phyloP scores from a whole-genome alignment of 1,284 basidiomycete species.

The Trichosporon faecale region DNA sequence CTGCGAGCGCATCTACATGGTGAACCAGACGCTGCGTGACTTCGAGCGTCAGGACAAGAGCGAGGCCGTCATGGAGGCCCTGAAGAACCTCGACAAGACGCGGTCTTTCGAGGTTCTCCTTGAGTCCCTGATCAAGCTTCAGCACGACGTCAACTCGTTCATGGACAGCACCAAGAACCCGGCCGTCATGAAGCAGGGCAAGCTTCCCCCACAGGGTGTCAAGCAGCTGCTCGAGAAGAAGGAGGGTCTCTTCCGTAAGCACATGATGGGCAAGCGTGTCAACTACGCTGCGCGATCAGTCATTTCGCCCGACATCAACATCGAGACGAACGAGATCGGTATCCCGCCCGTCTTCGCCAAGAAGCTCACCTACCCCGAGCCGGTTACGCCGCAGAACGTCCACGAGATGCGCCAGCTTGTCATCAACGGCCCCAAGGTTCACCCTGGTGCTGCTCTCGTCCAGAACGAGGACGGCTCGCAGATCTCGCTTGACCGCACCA shows the following conservation, averaged over 20 bases:
- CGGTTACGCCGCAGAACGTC: constrained; percentile 88
- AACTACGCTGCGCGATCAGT: constrained; percentile 99
- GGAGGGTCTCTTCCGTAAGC: constrained; percentile 95
- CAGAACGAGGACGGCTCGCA: constrained; percentile 91
- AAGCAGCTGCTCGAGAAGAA: constrained; percentile 99
- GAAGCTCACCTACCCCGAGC: constrained; percentile 96
- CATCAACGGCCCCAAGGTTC: constrained; percentile 81
- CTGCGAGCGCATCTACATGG: constrained; percentile 73
- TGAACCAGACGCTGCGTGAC: constrained; percentile 57
- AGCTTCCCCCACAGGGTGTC: constrained; percentile 87
- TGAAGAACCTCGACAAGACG: constrained; percentile 37
- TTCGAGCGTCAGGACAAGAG: constrained; percentile 19
- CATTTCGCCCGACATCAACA: constrained; percentile 98
- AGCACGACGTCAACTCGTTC: constrained; percentile 94
- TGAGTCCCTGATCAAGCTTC: constrained; percentile 81
- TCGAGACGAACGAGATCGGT: constrained; percentile 98
- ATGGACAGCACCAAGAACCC: constrained; percentile 98
- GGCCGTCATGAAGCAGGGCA: constrained; percentile 74
- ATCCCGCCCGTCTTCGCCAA: constrained; percentile 96
- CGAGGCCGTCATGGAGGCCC: constrained; percentile 19
- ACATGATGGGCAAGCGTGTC: constrained; percentile 99
- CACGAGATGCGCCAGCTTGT: constrained; percentile 86
- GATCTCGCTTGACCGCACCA: constrained; percentile 78
- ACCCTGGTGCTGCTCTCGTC: constrained; percentile 92
- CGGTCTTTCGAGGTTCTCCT: constrained; percentile 69